These are phyloP conservation scores for Ambrosia hybrid DNA, from an alignment of 140 eudicot species.

Conservation along the genomic window DNA sequence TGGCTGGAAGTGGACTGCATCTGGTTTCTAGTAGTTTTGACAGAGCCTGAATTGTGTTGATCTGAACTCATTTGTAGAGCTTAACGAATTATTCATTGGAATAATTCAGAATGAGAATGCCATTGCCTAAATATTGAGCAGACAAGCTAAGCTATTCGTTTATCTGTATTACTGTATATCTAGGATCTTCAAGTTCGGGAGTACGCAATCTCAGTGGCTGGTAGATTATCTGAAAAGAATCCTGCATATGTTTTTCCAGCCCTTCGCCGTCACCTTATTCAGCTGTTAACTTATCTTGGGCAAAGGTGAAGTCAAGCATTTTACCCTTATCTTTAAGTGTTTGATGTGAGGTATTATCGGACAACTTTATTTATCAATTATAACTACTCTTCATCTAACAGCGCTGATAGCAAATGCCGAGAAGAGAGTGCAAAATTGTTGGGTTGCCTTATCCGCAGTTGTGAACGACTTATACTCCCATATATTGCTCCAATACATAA, in stretches of 20 bases:
- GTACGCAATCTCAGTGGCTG: constrained; percentile 90
- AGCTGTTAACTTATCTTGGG: constrained; percentile 74
- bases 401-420: constrained; percentile 91
- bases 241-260: constrained; percentile 99
- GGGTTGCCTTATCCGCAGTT: constrained; percentile 95
- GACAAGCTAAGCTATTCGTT: constrained; percentile 7
- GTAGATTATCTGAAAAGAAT: constrained; percentile 93
- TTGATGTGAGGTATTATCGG: background rate
- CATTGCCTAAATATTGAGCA: background rate
- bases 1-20: background rate
- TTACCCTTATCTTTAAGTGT: background rate
- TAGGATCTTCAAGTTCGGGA: constrained; percentile 95
- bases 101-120: constrained; percentile 14
- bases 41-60: constrained; percentile 22
- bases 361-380: constrained; percentile 1
- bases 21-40: constrained; percentile 10
- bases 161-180: constrained; percentile 12
- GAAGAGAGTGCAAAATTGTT: constrained; percentile 96
- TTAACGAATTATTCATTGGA: constrained; percentile 4
- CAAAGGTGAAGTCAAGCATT: constrained; percentile 58
- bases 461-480: constrained; percentile 93
- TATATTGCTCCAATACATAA: constrained; percentile 94
- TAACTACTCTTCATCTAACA: constrained; percentile 37
- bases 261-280: constrained; percentile 93
- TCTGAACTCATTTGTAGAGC: background rate